Evolutionary conservation across 306 rosid species (phyloP), one percentile per base, ranked within the genome.

Genomic region (Hippophae tibetana): DNA sequence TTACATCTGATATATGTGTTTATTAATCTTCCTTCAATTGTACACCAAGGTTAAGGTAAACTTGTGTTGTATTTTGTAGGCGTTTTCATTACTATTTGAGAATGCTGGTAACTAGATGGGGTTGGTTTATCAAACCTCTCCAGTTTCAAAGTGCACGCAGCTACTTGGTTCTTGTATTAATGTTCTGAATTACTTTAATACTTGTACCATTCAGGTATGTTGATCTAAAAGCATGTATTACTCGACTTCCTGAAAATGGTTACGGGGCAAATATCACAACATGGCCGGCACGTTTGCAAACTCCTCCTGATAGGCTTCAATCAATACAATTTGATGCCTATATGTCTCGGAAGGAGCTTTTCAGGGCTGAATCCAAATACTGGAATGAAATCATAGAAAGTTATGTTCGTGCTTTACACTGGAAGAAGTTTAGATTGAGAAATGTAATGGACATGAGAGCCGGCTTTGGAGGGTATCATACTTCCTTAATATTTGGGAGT

Each of bases 401-500:
- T 62, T 86, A 74, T 70, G 81, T 82, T 7, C 82, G 87, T 56
- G 74, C 57, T 65, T 80, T 82, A 41, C 75, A 65, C 56, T 88
- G 96, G 95, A 93, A 86, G 70, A 75, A 84, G 69, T 57, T 78
- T 23, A 71, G 69, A 78, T 52, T 87, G 69, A 85, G 98, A 82
- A 92, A 92, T 72, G 87, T 80, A 57, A 78, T 92, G 95, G 98
- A 92, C 83, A 92, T 92, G 98, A 82, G 79, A 85, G 98, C 96
- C 53, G 93, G 96, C 64, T 92, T 87, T 81, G 98, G 98, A 83
- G 98, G 98, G 98, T 87, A 85, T 26, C 53, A 63, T 58, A 55
- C 55, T 49, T 56, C 61, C 68, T 69, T 60, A 58, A 13, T 54
- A 31, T 38, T 52, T 47, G 58, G 38, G 14, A 43, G 10, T 8